Base-by-base conservation (phyloP, 306 rosid species). In the Sicyos edulis region DNA sequence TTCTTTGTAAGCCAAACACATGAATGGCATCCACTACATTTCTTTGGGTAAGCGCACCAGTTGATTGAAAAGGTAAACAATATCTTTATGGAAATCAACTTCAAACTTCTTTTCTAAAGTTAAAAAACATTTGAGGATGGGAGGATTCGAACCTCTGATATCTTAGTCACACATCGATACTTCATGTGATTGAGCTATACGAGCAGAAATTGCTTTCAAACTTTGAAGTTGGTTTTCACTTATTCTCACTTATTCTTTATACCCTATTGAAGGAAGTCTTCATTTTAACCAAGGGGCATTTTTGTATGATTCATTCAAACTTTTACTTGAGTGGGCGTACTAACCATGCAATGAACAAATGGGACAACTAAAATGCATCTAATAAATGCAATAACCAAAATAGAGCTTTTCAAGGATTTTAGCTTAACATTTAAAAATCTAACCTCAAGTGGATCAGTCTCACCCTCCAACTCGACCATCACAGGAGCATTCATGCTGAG, bases 401-500 rank as follows among this genome's bases (percentile, higher is more conserved):
- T 47, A 50, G 12, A 26, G 56, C n/a, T 50, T 69, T 68, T 26
- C 59, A 49, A 24, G 4, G 7, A 49, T 68, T 15, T 22, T 50
- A 69, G 58, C 59, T 50, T 8, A 42, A 58, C 4, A 17, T 4
- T 24, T 6, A 40, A 49, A 34, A 62, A 20, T 55, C 74, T 78
- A 81, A 92, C 96, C 96, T 92, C 96, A 45, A 90, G 96, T 14
- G 98, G 96, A 67, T 92, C 98, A 45, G 96, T 92, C 79, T 92
- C 98, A 26, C 98, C 96, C 83, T 90, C 93, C 82, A 92, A 84
- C 87, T 90, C 96, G 0, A 90, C 98, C 96, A 92, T 90, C 17
- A 92, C 93, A 79, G 98, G 98, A 32, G 96, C 96, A 72, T 92
- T 92, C 98, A 92, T 90, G 81, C 98, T 88, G 96, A 67, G 72